phyloP scores from a whole-genome alignment of 495 filamentous ascomycete species.

The Xylaria castorea region DNA sequence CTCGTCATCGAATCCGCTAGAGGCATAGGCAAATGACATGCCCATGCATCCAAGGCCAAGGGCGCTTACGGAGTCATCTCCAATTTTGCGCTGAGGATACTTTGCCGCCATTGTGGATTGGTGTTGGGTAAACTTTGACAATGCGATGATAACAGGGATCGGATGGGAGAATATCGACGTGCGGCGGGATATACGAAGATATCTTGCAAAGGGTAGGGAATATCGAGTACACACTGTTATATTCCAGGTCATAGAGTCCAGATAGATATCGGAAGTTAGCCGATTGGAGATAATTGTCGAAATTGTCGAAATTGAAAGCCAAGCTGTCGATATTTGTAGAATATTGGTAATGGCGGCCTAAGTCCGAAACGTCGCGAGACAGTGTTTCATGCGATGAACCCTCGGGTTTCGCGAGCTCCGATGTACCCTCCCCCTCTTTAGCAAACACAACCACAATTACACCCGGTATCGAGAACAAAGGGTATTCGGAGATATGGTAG shows the following conservation, averaged over 20 bases:
- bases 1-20: constrained; percentile 44
- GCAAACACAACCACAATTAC: background rate
- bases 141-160: background rate
- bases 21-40: constrained; percentile 40
- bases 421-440: background rate
- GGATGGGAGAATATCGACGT: background rate
- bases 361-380: constrained; percentile 15
- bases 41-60: constrained; percentile 53
- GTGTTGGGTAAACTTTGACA: background rate
- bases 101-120: constrained; percentile 29
- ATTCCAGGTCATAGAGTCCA: background rate
- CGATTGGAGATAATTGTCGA: background rate
- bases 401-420: background rate
- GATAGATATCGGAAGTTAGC: background rate
- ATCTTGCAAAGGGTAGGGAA: background rate
- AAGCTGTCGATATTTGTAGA: background rate
- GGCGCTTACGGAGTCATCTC: constrained; percentile 45
- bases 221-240: background rate
- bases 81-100: constrained; percentile 49
- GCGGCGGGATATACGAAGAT: background rate
- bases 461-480: background rate
- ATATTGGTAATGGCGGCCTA: constrained; percentile 1
- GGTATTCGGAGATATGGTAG: background rate
- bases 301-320: background rate
- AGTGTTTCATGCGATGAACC: background rate